phyloP scores from a whole-genome alignment of 2,329 filamentous ascomycete genomes.

The Pseudogymnoascus sp. region DNA sequence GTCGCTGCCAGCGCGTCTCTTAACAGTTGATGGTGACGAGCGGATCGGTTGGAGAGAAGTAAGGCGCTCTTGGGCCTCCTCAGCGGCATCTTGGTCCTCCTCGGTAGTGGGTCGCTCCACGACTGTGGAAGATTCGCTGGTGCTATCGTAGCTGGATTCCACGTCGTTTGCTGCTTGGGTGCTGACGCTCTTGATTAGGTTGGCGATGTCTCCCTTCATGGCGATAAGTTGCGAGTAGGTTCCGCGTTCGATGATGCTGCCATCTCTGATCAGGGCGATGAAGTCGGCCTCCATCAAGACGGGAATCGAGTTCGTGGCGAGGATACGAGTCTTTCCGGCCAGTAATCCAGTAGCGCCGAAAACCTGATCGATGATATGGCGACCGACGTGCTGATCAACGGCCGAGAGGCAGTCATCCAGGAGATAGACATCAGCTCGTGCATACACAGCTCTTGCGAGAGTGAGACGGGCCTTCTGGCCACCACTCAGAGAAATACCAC shows the following conservation, averaged over 20 bases:
- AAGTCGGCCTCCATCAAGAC: conserved; percentile 85
- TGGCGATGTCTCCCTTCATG: conserved; percentile 85
- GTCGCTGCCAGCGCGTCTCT: conserved; percentile 61
- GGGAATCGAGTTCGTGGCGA: conserved; percentile 92
- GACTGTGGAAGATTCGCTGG: conserved; percentile 51
- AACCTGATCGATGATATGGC: conserved; percentile 91
- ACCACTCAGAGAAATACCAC: conserved; percentile 90
- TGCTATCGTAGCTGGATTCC: conserved; percentile 37
- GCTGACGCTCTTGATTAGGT: conserved; percentile 71
- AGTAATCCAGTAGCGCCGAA: conserved; percentile 79
- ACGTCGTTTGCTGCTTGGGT: conserved; percentile 41
- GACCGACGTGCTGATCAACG: conserved; percentile 95
- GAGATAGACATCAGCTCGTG: conserved; percentile 91
- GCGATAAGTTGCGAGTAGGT: conserved; percentile 87
- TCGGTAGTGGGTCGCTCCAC: conserved; percentile 47
- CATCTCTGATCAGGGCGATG: conserved; percentile 77
- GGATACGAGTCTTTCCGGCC: conserved; percentile 76
- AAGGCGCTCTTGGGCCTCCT: conserved; percentile 70
- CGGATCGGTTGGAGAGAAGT: conserved; percentile 73
- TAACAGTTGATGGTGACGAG: conserved; percentile 36
- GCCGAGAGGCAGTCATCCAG: conserved; percentile 92
- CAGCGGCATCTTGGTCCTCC: conserved; percentile 53
- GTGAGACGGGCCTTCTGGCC: conserved; percentile 94
- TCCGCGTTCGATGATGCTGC: conserved; percentile 76
- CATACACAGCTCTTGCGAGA: conserved; percentile 88